A percentile compares a stretch with the other conserved stretches of the same genome.
These are phyloP conservation scores for Coemansia sp. DNA, from an alignment of 192 early-diverging fungal genomes.

Conservation along the genomic window DNA sequence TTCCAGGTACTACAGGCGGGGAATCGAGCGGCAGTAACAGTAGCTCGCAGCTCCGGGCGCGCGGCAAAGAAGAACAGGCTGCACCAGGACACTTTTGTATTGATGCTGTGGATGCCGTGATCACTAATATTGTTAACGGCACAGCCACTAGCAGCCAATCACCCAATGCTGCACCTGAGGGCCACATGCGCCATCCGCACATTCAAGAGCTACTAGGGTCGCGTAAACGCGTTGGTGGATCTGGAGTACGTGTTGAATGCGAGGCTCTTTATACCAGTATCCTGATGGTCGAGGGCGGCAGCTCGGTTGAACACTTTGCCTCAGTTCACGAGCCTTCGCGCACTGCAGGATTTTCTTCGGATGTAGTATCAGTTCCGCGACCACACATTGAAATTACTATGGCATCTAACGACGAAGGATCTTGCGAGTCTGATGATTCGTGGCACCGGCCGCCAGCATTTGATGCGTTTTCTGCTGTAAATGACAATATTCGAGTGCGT, in stretches of 20 bases:
- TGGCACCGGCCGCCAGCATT: constrained; percentile 44
- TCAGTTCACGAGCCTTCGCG: constrained; percentile 37
- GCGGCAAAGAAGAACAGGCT: constrained; percentile 12
- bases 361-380: constrained; percentile 31
- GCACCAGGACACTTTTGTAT: constrained; percentile 49
- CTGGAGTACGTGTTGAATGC: constrained; percentile 50
- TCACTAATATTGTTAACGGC: constrained; percentile 54
- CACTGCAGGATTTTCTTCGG: background rate
- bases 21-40: background rate
- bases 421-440: background rate
- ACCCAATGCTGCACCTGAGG: constrained; percentile 34
- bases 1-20: constrained; percentile 22
- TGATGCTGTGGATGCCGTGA: constrained; percentile 51
- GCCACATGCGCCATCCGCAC: constrained; percentile 51
- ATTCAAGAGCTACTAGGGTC: constrained; percentile 54
- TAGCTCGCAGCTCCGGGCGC: constrained; percentile 13
- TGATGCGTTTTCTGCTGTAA: constrained; percentile 46
- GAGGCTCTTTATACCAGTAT: constrained; percentile 35
- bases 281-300: constrained; percentile 37
- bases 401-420: constrained; percentile 7
- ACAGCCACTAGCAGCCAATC: constrained; percentile 49
- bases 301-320: constrained; percentile 31
- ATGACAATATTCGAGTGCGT: constrained; percentile 51
- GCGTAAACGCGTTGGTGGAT: constrained; percentile 46
- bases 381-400: constrained; percentile 54